Evolutionary conservation across 2,329 filamentous ascomycete genomes (phyloP), one percentile per base, ranked within the genome.

Genomic region (Sclerotinia glacialis): DNA sequence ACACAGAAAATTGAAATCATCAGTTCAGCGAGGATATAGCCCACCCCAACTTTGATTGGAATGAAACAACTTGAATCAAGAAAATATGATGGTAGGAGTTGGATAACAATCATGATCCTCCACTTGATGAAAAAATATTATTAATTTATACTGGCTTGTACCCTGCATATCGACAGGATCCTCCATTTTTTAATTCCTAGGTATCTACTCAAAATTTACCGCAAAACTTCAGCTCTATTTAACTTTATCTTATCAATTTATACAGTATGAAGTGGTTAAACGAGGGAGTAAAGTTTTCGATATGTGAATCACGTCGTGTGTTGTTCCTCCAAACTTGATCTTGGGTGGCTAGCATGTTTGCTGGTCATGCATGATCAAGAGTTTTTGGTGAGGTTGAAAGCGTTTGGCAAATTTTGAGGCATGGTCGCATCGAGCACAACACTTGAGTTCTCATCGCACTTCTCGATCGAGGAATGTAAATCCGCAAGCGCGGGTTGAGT

Each of bases 371-470:
- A 21, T 49, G 7, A 21, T 49, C 9, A 49, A 61, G 44, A 2
- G 11, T 23, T 21, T 26, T 8, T 23, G 14, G 58, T 7, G 8
- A 18, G 16, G 16, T 49, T 26, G 44, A 18, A 50, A 12, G 34
- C 28, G 46, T 52, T 52, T 26, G 64, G 64, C 46, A 42, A 60
- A 8, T 61, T 52, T 40, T 65, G 64, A 3, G 64, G 64, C 64
- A 65, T 61, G 1, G 64, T 60, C 4, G 28, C 26, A 21, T 65
- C 64, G 34, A 52, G 23, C 9, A 47, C 12, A 23, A 16, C 31
- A 23, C 26, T 26, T 21, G 18, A 44, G 4, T 42, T 21, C 7
- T n/a, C 5, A 26, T 14, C 53, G 6, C 18, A n/a, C 28, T 49
- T 47, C 5, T 42, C 42, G 26, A 23, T 40, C 18, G 23, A 12